Evolutionary conservation across 176 grass and related monocot genomes (phyloP), one percentile per base, ranked within the genome.

Genomic region (Triticum timopheevii): DNA sequence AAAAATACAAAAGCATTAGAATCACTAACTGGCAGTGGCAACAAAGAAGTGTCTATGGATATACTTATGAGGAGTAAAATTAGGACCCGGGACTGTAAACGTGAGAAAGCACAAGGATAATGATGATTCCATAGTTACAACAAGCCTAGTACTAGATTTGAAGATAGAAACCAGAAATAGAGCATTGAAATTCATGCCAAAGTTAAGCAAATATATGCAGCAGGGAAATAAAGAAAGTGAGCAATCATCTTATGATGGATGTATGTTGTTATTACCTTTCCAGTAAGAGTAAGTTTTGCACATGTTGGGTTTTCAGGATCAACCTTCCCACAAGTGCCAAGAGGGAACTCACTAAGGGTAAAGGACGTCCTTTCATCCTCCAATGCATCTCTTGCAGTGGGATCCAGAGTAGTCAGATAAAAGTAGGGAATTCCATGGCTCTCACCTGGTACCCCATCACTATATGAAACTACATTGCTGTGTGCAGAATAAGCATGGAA

Each of bases 261-360:
- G 38, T 39, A 80, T 61, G 35, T 66, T 54, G 0, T 78, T 65
- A 24, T 4, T 91, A 96, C 97, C 92, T 98, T 98, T 24, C 93
- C 97, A 10, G 89, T 90, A 82, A 98, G 93, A 33, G 97, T 98
- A 83, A 98, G 93, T 82, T 98, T 98, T 79, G 97, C 89, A 88
- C 94, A 98, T 65, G 92, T 93, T 54, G 97, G 97, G 71, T 98
- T 98, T 87, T 98, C 97, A 86, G 92, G 97, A 86, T 98, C 96
- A 33, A 83, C 87, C 73, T 85, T 86, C 49, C 84, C 93, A 80
- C 97, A 98, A 9, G 94, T 94, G 30, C 90, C 97, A 31, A 98
- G 86, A 86, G 96, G 96, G 70, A 96, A 96, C 66, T 98, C 96
- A 1, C 96, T 94, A 50, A 98, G 82, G 71, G 96, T 93, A 78